Evolutionary conservation across 306 rosid genomes (phyloP), one percentile per base, ranked within the genome.

Genomic region (Oemleria cerasiformis): DNA sequence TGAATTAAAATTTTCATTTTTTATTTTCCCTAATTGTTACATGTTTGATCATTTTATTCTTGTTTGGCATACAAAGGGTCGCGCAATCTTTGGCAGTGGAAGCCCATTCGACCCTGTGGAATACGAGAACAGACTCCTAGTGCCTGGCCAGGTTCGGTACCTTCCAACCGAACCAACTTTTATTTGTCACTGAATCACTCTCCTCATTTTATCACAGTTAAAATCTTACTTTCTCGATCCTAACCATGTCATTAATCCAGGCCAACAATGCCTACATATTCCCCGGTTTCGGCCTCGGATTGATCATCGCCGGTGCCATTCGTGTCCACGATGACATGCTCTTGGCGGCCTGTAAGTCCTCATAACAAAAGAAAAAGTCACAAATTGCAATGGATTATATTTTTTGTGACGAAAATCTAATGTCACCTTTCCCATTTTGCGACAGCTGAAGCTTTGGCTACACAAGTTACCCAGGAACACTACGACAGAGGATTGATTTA

Each of bases 261-360:
- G 87, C 96, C 80, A 94, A 94, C 88, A 94, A 94, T 73, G 98
- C 98, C 78, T 94, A 94, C 92, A 87, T 94, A 75, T 91, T 94
- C 64, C 98, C 98, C 23, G 98, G 98, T 38, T 81, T 94, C 2
- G 98, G 98, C 59, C 76, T 94, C 88, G 98, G 98, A 84, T 74
- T 94, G 88, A 87, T 94, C 83, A 91, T 89, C 72, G 88, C 98
- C 6, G 98, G 96, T 47, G 97, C 98, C 36, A 91, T 94, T 74
- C 96, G 98, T 0, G 97, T 94, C 50, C 92, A 88, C 0, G 88
- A 94, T 17, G 97, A 94, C 69, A 89, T 94, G 98, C 98, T 94
- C 61, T 75, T 94, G 82, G 97, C 98, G 72, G 98, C 98, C 74
- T 91, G 97, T 94, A 78, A 89, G 97, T 79, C 71, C 74, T 59